Evolutionary conservation across 2,329 filamentous ascomycete species (phyloP), one percentile per base, ranked within the genome.

Genomic region (Ascomycota sp.): DNA sequence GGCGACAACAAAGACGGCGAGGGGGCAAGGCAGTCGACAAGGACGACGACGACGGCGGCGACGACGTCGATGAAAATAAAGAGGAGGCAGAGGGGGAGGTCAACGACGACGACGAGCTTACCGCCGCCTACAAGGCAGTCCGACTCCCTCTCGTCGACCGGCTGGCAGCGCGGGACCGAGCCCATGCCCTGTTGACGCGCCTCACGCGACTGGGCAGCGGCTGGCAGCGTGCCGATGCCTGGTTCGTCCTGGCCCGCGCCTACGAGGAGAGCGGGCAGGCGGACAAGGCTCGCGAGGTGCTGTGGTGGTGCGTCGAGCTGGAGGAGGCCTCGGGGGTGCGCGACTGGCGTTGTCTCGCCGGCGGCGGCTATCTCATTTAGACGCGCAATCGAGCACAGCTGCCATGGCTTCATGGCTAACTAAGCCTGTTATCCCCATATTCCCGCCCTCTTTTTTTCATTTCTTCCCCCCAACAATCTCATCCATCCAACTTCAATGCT

Each of bases 231-330:
- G 74, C 80, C 0, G 89, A 95, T 47, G 89, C 86, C 5, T 98
- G 89, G 89, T 86, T 82, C 44, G 69, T 77, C 4, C 65, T 98
- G 22, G 80, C 83, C 1, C 64, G 82, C 37, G 83, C 81, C 8
- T 80, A 94, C 44, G 89, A 98, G 51, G 71, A 83, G 46, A 79
- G 80, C 33, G 79, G 77, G 0, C 80, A 93, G 55, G 53, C 70
- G 2, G 79, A 89, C 23, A 92, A 86, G 57, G 78, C 89, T 10
- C 91, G 85, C 55, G 78, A 89, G 41, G 82, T 85, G 27, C 63
- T 95, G 6, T 95, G 89, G 89, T 95, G 86, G 83, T 92, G 85
- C 42, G 79, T 98, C 9, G 83, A 94, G 52, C 61, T 98, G 20
- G 89, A 95, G 48, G 86, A 98, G 47, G 72, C 70, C 7, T 71